Conservation (phyloP, 805 yeast genomes). For the Ogataea pignaliae region DNA sequence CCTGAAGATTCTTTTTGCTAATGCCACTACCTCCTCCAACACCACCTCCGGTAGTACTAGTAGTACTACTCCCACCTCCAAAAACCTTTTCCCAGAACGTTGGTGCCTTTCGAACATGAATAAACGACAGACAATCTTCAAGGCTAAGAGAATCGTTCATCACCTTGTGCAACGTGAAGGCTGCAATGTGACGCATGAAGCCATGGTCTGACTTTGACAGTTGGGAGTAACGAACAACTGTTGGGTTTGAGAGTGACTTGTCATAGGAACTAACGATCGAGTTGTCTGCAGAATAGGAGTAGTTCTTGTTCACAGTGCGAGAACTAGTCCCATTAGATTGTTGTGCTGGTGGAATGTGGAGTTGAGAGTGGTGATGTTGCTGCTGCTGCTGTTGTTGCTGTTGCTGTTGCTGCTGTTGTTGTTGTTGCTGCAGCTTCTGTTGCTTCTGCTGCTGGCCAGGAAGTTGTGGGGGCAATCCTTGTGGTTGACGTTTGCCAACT, state of each 20-base stretch:
- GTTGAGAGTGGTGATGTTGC: background rate
- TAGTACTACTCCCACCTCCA: conserved; percentile 11
- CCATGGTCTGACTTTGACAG: conserved; percentile 53
- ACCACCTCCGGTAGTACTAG: background rate
- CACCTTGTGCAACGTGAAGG: conserved; percentile 42
- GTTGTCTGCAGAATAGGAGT: conserved; percentile 1
- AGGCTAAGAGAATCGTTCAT: conserved; percentile 26
- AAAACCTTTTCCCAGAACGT: conserved; percentile 53
- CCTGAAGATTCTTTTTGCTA: conserved; percentile 5
- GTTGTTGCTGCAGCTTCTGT: background rate
- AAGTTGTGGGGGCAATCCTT: background rate
- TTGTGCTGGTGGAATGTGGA: background rate
- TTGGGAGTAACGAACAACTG: conserved; percentile 59
- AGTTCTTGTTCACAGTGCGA: background rate
- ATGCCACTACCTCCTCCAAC: background rate
- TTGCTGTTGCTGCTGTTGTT: background rate
- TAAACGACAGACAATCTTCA: conserved; percentile 38
- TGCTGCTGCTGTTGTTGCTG: background rate
- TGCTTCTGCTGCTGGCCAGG: background rate
- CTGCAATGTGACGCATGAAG: conserved; percentile 55
- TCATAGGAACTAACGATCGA: background rate
- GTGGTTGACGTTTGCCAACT: background rate
- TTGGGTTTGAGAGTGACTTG: conserved; percentile 21
- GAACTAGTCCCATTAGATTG: background rate
- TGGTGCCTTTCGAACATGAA: conserved; percentile 38